phyloP scores from a whole-genome alignment of 2,329 filamentous ascomycete species.

The Lomentospora prolificans region DNA sequence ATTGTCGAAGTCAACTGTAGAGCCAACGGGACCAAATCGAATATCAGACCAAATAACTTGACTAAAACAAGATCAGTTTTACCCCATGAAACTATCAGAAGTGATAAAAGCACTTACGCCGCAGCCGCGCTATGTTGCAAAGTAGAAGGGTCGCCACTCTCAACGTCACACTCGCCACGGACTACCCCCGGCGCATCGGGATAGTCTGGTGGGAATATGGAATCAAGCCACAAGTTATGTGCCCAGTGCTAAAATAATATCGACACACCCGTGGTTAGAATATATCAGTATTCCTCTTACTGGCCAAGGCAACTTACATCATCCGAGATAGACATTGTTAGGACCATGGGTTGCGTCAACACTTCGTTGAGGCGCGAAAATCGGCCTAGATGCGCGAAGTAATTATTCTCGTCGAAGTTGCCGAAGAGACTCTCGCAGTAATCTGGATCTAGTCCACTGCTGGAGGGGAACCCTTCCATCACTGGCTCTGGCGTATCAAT shows the following conservation, averaged over 20 bases:
- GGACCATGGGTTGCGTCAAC: constrained; percentile 48
- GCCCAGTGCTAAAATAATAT: constrained; percentile 38
- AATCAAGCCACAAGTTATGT: constrained; percentile 69
- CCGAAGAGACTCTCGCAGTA: constrained; percentile 49
- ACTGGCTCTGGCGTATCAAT: constrained; percentile 32
- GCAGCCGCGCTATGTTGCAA: not conserved
- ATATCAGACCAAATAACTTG: constrained; percentile 38
- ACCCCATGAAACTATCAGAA: constrained; percentile 11
- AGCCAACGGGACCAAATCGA: constrained; percentile 35
- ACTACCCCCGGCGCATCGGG: constrained; percentile 13
- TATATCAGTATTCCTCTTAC: not conserved
- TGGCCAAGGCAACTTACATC: constrained; percentile 18
- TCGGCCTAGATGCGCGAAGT: constrained; percentile 47
- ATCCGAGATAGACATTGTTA: constrained; percentile 50
- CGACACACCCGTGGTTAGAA: too few relatives aligned
- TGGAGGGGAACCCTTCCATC: constrained; percentile 30
- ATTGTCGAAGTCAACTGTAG: too few relatives aligned
- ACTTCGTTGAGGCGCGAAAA: constrained; percentile 43
- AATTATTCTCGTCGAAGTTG: constrained; percentile 37
- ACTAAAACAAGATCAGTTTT: constrained; percentile 15
- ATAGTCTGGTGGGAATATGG: constrained; percentile 40
- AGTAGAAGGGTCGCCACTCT: not conserved
- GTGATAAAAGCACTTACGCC: not conserved
- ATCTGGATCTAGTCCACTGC: constrained; percentile 45
- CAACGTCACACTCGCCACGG: not conserved